These are phyloP conservation scores for Bacidia rubella DNA, from an alignment of 495 filamentous ascomycete species.

Conservation along the genomic window DNA sequence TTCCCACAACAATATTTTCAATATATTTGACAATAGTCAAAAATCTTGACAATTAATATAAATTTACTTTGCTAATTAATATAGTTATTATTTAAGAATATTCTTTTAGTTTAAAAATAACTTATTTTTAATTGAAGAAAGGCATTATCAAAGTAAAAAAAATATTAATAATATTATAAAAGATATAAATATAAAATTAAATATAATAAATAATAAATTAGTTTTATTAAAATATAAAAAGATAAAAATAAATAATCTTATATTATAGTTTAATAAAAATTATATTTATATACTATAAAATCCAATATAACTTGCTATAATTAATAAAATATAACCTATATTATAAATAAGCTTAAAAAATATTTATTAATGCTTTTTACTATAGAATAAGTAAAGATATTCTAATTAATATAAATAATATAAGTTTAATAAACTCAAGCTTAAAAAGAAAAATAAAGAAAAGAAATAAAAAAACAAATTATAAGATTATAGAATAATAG, in stretches of 20 bases:
- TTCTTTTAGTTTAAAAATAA: conserved; percentile 1
- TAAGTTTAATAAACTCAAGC: background rate
- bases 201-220: background rate
- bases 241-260: background rate
- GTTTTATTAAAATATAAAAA: conserved; percentile 3
- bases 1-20: too few species aligned
- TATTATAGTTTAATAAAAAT: conserved; percentile 3
- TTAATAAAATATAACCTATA: conserved; percentile 1
- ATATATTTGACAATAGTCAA: too few species aligned
- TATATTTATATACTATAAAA: conserved; percentile 5
- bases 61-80: background rate
- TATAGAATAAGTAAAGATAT: background rate
- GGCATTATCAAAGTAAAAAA: background rate
- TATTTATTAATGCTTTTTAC: background rate
- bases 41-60: too few species aligned
- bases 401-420: background rate
- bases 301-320: background rate
- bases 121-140: background rate
- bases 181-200: background rate
- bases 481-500: background rate
- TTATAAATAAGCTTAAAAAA: conserved; percentile 1
- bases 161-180: conserved; percentile 1
- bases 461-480: conserved; percentile 3
- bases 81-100: background rate
- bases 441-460: conserved; percentile 6